Percentiles rank a stretch among this genome's conserved stretches.
Conservation (phyloP, 208 protist genomes). For the Trypanosoma mega region DNA sequence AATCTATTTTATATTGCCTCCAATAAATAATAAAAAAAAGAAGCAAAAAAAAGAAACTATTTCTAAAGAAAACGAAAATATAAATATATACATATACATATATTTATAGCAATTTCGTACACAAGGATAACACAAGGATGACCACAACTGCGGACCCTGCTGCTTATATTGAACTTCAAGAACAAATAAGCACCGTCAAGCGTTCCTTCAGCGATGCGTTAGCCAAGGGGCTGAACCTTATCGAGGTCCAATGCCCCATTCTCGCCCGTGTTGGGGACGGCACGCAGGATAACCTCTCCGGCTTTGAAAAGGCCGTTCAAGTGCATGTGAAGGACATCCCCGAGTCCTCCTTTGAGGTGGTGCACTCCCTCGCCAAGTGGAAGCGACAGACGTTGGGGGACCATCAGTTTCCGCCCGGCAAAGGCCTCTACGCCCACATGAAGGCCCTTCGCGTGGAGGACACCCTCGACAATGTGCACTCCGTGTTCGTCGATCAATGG, state of each 20-base stretch:
- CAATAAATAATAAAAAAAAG: too few species aligned
- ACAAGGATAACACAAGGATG: too few species aligned
- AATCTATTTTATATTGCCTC: too few species aligned
- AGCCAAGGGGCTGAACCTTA: constrained; percentile 61
- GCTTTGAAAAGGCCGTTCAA: constrained; percentile 85
- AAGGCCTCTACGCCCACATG: constrained; percentile 87
- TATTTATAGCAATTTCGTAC: neutral
- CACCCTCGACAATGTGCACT: constrained; percentile 86
- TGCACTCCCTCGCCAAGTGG: constrained; percentile 94
- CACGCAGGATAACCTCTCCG: constrained; percentile 90
- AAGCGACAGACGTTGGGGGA: constrained; percentile 84
- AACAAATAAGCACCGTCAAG: constrained; percentile 74
- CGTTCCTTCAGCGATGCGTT: constrained; percentile 69
- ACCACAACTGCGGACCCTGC: constrained; percentile 36
- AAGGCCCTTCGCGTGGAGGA: constrained; percentile 87
- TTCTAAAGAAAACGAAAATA: too few species aligned
- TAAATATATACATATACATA: neutral
- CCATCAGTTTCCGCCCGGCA: constrained; percentile 72
- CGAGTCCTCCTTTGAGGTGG: constrained; percentile 77
- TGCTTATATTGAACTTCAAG: constrained; percentile 59
- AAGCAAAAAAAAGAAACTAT: too few species aligned
- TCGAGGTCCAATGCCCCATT: constrained; percentile 79
- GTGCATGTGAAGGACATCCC: constrained; percentile 83
- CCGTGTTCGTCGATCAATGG: constrained; percentile 92
- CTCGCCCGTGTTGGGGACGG: constrained; percentile 78